phyloP scores from a whole-genome alignment of 371 early-diverging fungal genomes.

The Actinomortierella wolfii region DNA sequence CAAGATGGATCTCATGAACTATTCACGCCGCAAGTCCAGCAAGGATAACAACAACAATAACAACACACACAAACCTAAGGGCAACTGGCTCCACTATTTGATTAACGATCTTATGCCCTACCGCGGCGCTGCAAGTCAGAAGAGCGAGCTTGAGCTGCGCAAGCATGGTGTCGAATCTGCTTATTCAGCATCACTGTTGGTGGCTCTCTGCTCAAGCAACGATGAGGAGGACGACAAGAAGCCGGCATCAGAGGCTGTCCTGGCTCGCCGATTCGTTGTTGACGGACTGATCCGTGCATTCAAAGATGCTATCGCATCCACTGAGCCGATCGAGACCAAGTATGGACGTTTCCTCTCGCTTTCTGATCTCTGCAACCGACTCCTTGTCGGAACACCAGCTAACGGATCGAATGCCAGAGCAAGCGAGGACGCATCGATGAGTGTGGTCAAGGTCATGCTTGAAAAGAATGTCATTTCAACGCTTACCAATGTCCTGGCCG shows the following conservation, averaged over 20 bases:
- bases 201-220: slow-evolving; percentile 58
- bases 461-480: slow-evolving; percentile 87
- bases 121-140: slow-evolving; percentile 52
- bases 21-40: slow-evolving; percentile 57
- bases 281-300: slow-evolving; percentile 66
- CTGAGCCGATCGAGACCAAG: slow-evolving; percentile 59
- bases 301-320: slow-evolving; percentile 62
- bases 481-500: slow-evolving; percentile 78
- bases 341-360: slow-evolving; percentile 74
- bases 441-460: slow-evolving; percentile 83
- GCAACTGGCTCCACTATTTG: slow-evolving; percentile 53
- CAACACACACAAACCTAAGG: slow-evolving; percentile 20
- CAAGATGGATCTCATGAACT: slow-evolving; percentile 73
- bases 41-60: slow-evolving; percentile 41
- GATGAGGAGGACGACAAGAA: slow-evolving; percentile 53
- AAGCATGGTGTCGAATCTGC: slow-evolving; percentile 68
- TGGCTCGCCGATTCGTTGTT: slow-evolving; percentile 69
- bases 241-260: slow-evolving; percentile 59
- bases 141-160: slow-evolving; percentile 54
- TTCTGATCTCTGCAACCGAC: slow-evolving; percentile 73
- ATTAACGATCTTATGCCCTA: slow-evolving; percentile 69
- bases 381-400: slow-evolving; percentile 61
- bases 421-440: slow-evolving; percentile 62
- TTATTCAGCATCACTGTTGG: slow-evolving; percentile 67
- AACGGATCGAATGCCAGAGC: slow-evolving; percentile 42